phyloP scores from a whole-genome alignment of 2,329 filamentous ascomycete species.

The Coniochaeta ligniaria region DNA sequence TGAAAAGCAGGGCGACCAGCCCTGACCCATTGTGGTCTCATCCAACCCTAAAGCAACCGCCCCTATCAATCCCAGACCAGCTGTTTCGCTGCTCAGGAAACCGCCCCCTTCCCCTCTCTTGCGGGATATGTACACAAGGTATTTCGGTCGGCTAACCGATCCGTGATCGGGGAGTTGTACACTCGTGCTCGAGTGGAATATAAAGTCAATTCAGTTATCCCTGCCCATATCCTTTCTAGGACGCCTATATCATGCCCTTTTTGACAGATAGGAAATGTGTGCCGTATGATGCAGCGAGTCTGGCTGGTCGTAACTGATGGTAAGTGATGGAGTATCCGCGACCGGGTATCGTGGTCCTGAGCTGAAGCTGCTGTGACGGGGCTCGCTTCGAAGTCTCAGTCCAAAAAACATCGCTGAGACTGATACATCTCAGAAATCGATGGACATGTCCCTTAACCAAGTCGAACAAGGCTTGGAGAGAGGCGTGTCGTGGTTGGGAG shows the following conservation, averaged over 20 bases:
- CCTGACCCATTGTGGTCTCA: background rate
- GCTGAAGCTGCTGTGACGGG: background rate
- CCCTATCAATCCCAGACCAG: background rate
- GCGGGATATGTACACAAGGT: background rate
- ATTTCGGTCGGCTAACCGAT: background rate
- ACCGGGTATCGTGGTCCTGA: background rate
- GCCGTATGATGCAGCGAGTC: background rate
- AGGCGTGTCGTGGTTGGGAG: background rate
- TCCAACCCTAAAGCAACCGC: background rate
- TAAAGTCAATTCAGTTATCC: background rate
- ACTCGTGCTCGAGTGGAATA: background rate
- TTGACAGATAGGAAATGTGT: slow-evolving; percentile 2
- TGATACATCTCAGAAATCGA: background rate
- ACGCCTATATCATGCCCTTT: slow-evolving; percentile 1
- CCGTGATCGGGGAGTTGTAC: background rate
- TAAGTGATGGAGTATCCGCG: background rate
- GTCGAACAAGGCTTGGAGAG: no score
- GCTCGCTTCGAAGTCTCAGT: background rate
- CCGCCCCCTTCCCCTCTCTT: background rate
- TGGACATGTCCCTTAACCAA: no score
- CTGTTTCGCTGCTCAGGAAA: background rate
- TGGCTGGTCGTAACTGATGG: background rate
- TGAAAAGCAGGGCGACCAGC: background rate
- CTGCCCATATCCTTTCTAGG: background rate
- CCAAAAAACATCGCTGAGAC: background rate